phyloP scores from a whole-genome alignment of 495 filamentous ascomycete species.

The Lindgomyces ingoldianus region DNA sequence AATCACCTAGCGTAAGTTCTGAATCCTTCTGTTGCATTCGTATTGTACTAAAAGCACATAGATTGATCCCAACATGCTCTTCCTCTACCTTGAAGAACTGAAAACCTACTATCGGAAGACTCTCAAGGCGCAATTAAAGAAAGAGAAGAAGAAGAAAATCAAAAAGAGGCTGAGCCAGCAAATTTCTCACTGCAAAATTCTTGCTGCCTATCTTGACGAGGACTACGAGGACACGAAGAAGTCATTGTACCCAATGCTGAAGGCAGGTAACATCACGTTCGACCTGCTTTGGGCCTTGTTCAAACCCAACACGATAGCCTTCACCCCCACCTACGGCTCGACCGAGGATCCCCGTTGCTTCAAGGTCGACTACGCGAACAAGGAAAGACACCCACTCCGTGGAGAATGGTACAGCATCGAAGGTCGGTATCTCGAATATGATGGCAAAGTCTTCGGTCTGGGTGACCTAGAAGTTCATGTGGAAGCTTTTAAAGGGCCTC shows the following conservation, averaged over 20 bases:
- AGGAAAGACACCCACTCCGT: conserved; percentile 69
- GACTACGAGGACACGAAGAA: conserved; percentile 81
- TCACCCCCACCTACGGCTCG: conserved; percentile 76
- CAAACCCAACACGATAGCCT: conserved; percentile 86
- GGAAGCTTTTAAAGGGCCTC: conserved; percentile 75
- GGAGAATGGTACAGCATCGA: conserved; percentile 81
- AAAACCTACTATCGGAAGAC: conserved; percentile 62
- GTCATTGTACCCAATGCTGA: conserved; percentile 78
- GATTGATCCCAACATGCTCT: conserved; percentile 81
- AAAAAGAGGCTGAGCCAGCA: conserved; percentile 58
- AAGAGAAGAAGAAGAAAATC: conserved; percentile 65
- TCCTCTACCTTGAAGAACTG: conserved; percentile 82
- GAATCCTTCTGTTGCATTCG: background rate
- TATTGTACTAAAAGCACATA: conserved; percentile 1
- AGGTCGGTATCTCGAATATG: conserved; percentile 81
- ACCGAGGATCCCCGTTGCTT: conserved; percentile 85
- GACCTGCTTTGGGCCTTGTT: conserved; percentile 84
- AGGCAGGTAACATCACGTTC: conserved; percentile 84
- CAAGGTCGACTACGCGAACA: conserved; percentile 80
- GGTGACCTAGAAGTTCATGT: conserved; percentile 73
- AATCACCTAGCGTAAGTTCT: conserved; percentile 60
- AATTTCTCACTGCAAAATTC: conserved; percentile 69
- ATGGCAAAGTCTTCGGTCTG: conserved; percentile 73
- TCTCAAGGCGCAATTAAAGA: conserved; percentile 62
- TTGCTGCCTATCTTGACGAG: conserved; percentile 77